phyloP scores from a whole-genome alignment of 2,329 filamentous ascomycete genomes.

The Eutypella sp. region DNA sequence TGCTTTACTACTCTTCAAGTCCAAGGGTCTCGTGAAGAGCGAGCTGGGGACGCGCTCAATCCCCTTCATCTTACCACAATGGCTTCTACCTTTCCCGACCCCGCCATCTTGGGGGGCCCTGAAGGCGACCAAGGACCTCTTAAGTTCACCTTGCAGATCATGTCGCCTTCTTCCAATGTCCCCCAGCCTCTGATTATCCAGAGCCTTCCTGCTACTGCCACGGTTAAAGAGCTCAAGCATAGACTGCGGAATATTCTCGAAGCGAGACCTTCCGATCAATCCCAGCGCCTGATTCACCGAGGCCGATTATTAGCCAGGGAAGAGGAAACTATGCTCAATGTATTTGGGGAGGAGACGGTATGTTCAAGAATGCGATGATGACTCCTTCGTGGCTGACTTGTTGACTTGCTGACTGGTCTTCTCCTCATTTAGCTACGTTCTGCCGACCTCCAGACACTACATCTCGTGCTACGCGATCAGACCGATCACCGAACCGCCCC shows the following conservation, averaged over 20 bases:
- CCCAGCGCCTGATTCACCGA: slow-evolving; percentile 56
- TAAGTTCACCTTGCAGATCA: slow-evolving; percentile 50
- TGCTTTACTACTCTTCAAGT: no score
- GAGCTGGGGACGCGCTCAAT: no score
- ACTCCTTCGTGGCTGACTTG: no score
- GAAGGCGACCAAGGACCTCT: slow-evolving; percentile 22
- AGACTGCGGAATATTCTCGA: slow-evolving; percentile 49
- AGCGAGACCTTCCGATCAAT: slow-evolving; percentile 46
- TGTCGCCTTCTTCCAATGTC: slow-evolving; percentile 54
- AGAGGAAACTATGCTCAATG: slow-evolving; percentile 48
- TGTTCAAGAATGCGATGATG: slow-evolving; percentile 14
- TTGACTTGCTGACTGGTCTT: slow-evolving; percentile 9
- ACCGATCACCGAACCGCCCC: slow-evolving; percentile 17
- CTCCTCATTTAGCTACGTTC: slow-evolving; percentile 21
- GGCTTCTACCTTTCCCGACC: slow-evolving; percentile 32
- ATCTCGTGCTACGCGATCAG: slow-evolving; percentile 29
- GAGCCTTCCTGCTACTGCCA: slow-evolving; percentile 44
- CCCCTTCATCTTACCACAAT: slow-evolving; percentile 24
- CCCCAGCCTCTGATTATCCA: slow-evolving; percentile 46
- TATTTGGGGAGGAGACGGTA: slow-evolving; percentile 54
- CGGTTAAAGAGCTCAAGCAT: slow-evolving; percentile 53
- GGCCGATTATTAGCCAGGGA: slow-evolving; percentile 53
- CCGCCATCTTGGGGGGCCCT: slow-evolving; percentile 21
- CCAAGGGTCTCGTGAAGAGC: no score
- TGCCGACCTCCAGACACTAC: slow-evolving; percentile 23